Base-by-base conservation (phyloP, 2,329 filamentous ascomycete species). In the Cercospora sp. region DNA sequence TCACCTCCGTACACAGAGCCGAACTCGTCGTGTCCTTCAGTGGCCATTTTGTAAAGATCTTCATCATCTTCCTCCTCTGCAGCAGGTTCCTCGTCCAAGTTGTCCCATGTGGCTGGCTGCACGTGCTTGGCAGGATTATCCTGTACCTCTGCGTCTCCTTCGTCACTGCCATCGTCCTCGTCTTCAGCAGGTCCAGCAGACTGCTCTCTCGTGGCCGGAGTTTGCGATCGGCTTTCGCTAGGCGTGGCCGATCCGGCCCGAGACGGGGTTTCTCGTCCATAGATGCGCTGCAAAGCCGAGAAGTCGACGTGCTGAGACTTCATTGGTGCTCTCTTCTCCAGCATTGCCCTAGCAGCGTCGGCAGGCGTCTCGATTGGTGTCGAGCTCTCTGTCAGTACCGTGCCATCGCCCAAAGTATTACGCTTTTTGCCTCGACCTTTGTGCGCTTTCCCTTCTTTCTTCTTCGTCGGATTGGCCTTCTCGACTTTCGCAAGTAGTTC, bases 401-500 rank as follows among this genome's bases (percentile, higher is more conserved):
- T 80, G 3, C 82, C 80, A 63, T 80, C 79, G 7, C 79, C 78
- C 73, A 81, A 80, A 26, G 79, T 79, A 68, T 78, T 78, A 40
- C 81, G 71, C 68, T 75, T 82, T 63, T 83, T 82, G 80, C 68
- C 83, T 83, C 72, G 84, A 8, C 67, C 76, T 72, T 72, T 77
- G 7, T 75, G 75, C 6, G 80, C 78, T 33, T 80, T 76, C 51
- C 76, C 77, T 16, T 75, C 74, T 16, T 72, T 69, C 23, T 69
- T 64, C 16, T 65, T 64, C 18, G 76, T 36, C 63, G 84, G 82
- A 36, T 83, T 82, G 12, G 83, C 84, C 69, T 86, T 84, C n/a
- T 83, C 83, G 18, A 88, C 79, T 40, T 93, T 92, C 68, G 89
- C 87, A 45, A 91, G 87, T 66, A 96, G 90, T 6, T 91, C 85